Evolutionary conservation across 2,329 filamentous ascomycete species (phyloP).

Genomic region (Coniosporium tulheliwenetii): DNA sequence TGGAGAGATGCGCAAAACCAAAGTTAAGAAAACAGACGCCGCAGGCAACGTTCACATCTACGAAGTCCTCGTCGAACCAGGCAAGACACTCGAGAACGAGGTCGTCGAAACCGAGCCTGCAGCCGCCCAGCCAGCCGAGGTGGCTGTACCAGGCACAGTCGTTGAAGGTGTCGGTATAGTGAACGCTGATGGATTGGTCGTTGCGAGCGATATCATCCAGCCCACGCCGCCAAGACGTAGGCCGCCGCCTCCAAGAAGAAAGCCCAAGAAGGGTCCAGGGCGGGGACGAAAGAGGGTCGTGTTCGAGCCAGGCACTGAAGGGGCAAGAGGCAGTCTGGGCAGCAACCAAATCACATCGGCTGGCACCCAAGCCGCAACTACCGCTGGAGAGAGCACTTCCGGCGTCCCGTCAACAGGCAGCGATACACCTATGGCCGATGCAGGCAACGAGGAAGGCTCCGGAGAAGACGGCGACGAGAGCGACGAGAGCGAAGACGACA

Average conservation of each 20-base stretch:
- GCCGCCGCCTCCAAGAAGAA: slow-evolving; percentile 65
- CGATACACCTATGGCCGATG: slow-evolving; percentile 29
- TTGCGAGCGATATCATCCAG: slow-evolving; percentile 29
- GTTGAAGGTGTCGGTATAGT: slow-evolving; percentile 45
- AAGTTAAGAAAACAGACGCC: slow-evolving; percentile 61
- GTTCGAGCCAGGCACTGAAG: slow-evolving; percentile 19
- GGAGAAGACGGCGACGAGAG: slow-evolving; percentile 25
- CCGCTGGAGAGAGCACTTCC: too few relatives aligned
- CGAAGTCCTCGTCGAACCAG: slow-evolving; percentile 67
- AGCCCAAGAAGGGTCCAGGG: slow-evolving; percentile 58
- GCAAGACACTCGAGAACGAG: slow-evolving; percentile 67
- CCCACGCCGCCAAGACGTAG: slow-evolving; percentile 42
- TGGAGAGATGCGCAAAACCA: slow-evolving; percentile 45
- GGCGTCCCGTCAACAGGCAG: slow-evolving; percentile 3
- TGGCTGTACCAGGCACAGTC: slow-evolving; percentile 39
- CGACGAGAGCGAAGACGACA: slow-evolving; percentile 15
- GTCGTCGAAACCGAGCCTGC: slow-evolving; percentile 44
- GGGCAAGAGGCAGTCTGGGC: too few relatives aligned
- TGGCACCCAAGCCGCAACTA: slow-evolving; percentile 20
- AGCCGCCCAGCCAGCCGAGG: slow-evolving; percentile 17
- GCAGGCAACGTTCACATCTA: slow-evolving; percentile 70
- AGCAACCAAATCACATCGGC: slow-evolving; percentile 12
- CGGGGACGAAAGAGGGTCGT: slow-evolving; percentile 56
- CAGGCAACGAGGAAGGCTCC: slow-evolving; percentile 26
- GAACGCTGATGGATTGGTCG: slow-evolving; percentile 44